These are phyloP conservation scores for Lipomyces anomalus DNA, from an alignment of 805 yeast genomes.

Conservation along the genomic window DNA sequence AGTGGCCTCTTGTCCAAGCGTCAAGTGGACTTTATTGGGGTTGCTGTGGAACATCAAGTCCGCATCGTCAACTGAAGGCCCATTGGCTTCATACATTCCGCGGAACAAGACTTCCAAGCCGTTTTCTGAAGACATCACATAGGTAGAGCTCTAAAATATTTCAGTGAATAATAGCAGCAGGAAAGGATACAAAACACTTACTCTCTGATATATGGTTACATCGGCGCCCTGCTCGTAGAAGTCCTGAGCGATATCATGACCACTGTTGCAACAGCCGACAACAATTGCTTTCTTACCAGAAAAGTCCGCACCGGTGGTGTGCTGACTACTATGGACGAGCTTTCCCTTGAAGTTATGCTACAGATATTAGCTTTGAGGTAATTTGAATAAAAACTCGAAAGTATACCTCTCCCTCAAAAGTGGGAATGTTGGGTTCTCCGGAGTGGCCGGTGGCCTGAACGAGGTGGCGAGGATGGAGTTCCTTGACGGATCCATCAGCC, in stretches of 20 bases:
- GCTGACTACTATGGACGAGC: constrained; percentile 39
- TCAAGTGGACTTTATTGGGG: constrained; percentile 34
- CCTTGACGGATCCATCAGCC: constrained; percentile 21
- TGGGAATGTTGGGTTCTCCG: constrained; percentile 42
- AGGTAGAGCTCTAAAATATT: constrained; percentile 40
- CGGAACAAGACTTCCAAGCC: constrained; percentile 35
- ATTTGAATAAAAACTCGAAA: too few relatives aligned
- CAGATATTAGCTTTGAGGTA: too few relatives aligned
- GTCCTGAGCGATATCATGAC: constrained; percentile 43
- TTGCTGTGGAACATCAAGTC: constrained; percentile 34
- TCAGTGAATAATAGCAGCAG: too few relatives aligned
- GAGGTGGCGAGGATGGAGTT: constrained; percentile 35
- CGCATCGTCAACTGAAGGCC: constrained; percentile 39
- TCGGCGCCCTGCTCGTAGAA: constrained; percentile 41
- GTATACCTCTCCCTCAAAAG: constrained; percentile 36
- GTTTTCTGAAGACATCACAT: constrained; percentile 37
- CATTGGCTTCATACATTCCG: constrained; percentile 35
- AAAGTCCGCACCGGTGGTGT: constrained; percentile 39
- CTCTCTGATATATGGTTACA: constrained; percentile 41
- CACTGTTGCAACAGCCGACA: constrained; percentile 42
- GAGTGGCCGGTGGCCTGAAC: constrained; percentile 43
- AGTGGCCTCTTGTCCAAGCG: constrained; percentile 36
- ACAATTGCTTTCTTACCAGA: constrained; percentile 39
- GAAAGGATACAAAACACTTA: too few relatives aligned
- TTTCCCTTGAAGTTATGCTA: constrained; percentile 37